These are phyloP conservation scores for Solanum virginianum DNA, from an alignment of 257 asterid species.

Conservation along the genomic window DNA sequence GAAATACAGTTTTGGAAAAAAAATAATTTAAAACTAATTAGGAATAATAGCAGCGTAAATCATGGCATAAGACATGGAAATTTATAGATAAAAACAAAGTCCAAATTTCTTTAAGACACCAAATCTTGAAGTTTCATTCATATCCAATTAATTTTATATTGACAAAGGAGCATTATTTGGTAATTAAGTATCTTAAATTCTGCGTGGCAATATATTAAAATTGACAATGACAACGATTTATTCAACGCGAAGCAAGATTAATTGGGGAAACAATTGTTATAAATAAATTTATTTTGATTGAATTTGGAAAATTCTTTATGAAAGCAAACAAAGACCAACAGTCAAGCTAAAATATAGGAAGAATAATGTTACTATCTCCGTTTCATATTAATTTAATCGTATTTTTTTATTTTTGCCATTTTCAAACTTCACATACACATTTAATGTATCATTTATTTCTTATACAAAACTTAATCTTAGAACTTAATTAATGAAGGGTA, in stretches of 20 bases:
- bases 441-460: too few relatives aligned
- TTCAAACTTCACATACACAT: too few relatives aligned
- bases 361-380: not conserved
- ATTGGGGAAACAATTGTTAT: not conserved
- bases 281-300: not conserved
- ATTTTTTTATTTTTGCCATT: too few relatives aligned
- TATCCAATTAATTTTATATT: not conserved
- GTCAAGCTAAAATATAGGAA: not conserved
- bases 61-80: slow-evolving; percentile 19
- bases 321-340: not conserved
- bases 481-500: too few relatives aligned
- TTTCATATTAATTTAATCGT: too few relatives aligned
- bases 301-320: not conserved
- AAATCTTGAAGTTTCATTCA: not conserved
- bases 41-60: slow-evolving; percentile 15
- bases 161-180: not conserved
- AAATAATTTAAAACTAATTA: not conserved
- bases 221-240: not conserved
- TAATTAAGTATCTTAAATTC: not conserved
- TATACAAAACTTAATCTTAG: too few relatives aligned
- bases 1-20: too few relatives aligned
- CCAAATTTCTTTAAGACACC: not conserved
- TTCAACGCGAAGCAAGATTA: not conserved
- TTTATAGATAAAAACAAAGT: not conserved
- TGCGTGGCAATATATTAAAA: not conserved